Conservation (phyloP, 352 stramenopile species). For the Blastocystis sp. region DNA sequence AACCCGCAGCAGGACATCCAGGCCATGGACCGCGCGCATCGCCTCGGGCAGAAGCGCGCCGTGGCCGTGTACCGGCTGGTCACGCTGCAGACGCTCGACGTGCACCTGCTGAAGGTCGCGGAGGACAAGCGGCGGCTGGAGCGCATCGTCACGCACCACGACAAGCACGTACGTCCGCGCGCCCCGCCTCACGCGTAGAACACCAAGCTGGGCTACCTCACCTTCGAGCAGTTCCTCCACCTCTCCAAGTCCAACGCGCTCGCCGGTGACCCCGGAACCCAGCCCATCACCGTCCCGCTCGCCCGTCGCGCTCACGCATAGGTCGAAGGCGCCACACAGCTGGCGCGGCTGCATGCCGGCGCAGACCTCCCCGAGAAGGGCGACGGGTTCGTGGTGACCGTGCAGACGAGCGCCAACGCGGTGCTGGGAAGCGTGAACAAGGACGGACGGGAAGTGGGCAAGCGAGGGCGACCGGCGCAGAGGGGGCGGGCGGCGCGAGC, state of each 20-base stretch:
- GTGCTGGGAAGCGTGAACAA: slow-evolving; percentile 38
- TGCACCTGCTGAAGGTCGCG: slow-evolving; percentile 63
- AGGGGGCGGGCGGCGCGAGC: background rate
- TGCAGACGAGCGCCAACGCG: background rate
- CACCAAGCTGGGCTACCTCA: slow-evolving; percentile 15
- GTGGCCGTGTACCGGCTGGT: slow-evolving; percentile 68
- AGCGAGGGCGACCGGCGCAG: background rate
- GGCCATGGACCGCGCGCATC: slow-evolving; percentile 84
- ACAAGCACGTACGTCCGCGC: background rate
- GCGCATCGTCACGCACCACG: slow-evolving; percentile 66
- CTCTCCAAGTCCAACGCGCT: slow-evolving; percentile 21
- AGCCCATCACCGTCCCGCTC: slow-evolving; percentile 20
- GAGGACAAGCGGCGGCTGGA: slow-evolving; percentile 62
- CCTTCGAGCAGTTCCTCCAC: slow-evolving; percentile 52
- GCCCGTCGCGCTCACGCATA: background rate
- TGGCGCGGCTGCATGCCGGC: slow-evolving; percentile 15
- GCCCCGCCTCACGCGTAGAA: background rate
- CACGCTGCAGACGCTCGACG: slow-evolving; percentile 47
- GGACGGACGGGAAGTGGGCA: slow-evolving; percentile 29
- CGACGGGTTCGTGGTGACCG: slow-evolving; percentile 24
- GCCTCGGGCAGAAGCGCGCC: slow-evolving; percentile 77
- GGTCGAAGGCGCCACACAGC: background rate
- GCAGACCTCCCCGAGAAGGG: background rate
- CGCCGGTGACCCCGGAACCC: slow-evolving; percentile 20
- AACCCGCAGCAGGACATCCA: slow-evolving; percentile 93